A percentile compares a stretch with the other conserved stretches of the same genome.
Conservation (phyloP, 1,284 basidiomycete genomes). For the Cutaneotrichosporon spelunceum region DNA sequence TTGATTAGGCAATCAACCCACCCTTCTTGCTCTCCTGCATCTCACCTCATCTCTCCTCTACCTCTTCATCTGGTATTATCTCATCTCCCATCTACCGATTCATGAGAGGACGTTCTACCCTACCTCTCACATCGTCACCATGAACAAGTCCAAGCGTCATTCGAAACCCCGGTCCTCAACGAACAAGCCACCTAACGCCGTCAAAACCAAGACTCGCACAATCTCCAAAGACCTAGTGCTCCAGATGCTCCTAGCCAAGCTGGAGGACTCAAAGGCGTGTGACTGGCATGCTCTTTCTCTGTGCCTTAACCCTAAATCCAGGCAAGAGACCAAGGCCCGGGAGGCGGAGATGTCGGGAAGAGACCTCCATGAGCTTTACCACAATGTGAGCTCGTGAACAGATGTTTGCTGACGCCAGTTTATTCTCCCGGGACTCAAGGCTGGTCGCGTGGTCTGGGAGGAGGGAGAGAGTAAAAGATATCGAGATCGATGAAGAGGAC, state of each 20-base stretch:
- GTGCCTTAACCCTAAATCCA: constrained; percentile 12
- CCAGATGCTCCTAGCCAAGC: constrained; percentile 32
- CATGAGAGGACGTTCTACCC: background rate
- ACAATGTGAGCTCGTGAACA: constrained; percentile 29
- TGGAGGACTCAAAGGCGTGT: constrained; percentile 30
- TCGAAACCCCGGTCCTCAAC: background rate
- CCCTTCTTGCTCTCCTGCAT: background rate
- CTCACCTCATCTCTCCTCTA: background rate
- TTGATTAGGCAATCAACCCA: background rate
- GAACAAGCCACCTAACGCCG: background rate
- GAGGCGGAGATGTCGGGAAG: constrained; percentile 22
- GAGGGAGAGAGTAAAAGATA: constrained; percentile 6
- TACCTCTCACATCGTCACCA: constrained; percentile 4
- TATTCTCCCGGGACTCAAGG: constrained; percentile 32
- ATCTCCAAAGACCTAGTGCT: constrained; percentile 27
- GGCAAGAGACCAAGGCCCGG: background rate
- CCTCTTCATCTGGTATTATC: too few relatives aligned
- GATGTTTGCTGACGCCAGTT: constrained; percentile 20
- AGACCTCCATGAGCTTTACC: constrained; percentile 33
- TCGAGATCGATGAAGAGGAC: background rate
- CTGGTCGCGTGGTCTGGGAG: constrained; percentile 28
- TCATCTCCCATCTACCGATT: background rate
- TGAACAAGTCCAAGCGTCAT: background rate
- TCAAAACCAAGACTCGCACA: background rate
- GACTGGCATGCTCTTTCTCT: constrained; percentile 37